Conservation (phyloP, 2,329 filamentous ascomycete genomes). For the Sporothrix brunneoviolacea region DNA sequence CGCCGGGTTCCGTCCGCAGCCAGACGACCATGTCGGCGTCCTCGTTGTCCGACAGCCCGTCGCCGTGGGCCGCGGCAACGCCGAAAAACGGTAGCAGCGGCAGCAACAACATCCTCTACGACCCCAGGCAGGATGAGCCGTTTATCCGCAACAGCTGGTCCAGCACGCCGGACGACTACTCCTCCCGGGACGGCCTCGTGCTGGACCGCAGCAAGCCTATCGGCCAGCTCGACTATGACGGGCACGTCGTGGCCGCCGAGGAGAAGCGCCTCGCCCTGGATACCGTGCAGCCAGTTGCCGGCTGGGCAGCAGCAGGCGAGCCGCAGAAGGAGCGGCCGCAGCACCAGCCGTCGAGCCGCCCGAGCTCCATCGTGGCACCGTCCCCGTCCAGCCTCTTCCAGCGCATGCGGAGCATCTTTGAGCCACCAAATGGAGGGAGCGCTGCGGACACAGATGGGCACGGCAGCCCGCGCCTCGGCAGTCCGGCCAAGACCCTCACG, state of each 20-base stretch:
- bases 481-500: neutral
- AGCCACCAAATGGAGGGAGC: slow-evolving; percentile 20
- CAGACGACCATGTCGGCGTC: slow-evolving; percentile 30
- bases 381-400: slow-evolving; percentile 30
- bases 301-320: too few relatives aligned
- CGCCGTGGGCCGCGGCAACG: neutral
- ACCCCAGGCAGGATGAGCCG: slow-evolving; percentile 26
- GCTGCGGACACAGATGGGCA: neutral
- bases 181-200: slow-evolving; percentile 15
- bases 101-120: neutral
- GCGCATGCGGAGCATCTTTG: slow-evolving; percentile 36
- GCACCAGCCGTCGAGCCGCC: slow-evolving; percentile 4
- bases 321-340: too few relatives aligned
- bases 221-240: slow-evolving; percentile 19
- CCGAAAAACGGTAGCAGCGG: neutral
- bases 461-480: too few relatives aligned
- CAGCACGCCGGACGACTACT: slow-evolving; percentile 13
- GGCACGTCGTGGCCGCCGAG: slow-evolving; percentile 8
- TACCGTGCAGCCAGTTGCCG: too few relatives aligned
- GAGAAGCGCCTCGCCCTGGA: neutral
- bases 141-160: slow-evolving; percentile 28
- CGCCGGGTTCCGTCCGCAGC: slow-evolving; percentile 30
- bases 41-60: slow-evolving; percentile 21
- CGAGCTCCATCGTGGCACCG: slow-evolving; percentile 15
- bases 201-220: neutral